Percentiles rank a stretch among this genome's conserved stretches.
phyloP scores from a whole-genome alignment of 305 asterid species.

The Caryopteris hybrid region DNA sequence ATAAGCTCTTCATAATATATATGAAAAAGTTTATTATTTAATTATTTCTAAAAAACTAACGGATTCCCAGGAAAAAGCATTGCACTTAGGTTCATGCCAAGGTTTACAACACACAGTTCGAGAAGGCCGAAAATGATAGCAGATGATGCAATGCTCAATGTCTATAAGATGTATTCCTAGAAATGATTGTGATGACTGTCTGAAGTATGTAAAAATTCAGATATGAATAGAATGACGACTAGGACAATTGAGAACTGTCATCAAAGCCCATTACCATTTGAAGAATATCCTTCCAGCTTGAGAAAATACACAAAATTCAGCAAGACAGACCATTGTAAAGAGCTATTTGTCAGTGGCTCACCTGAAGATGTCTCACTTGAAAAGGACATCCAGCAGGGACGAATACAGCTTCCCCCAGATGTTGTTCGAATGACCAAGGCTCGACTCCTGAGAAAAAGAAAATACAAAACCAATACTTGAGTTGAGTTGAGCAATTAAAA shows the following conservation, averaged over 20 bases:
- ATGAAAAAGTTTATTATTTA: background rate
- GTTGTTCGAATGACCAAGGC: constrained; percentile 94
- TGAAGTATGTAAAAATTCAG: background rate
- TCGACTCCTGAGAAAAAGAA: constrained; percentile 61
- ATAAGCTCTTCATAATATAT: background rate
- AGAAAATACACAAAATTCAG: background rate
- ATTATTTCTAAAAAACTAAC: background rate
- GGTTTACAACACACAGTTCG: background rate
- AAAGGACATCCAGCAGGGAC: constrained; percentile 95
- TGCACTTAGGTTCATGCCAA: background rate
- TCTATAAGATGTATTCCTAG: background rate
- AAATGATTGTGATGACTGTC: background rate
- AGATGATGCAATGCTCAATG: background rate
- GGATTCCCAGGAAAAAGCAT: background rate
- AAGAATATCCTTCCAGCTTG: background rate
- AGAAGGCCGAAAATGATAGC: background rate
- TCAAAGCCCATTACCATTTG: background rate
- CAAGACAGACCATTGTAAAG: background rate
- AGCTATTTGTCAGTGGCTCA: constrained; percentile 29
- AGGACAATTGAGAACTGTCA: background rate
- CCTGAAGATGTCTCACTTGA: constrained; percentile 93
- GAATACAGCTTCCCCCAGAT: constrained; percentile 79
- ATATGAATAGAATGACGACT: background rate
- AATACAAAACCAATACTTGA: background rate
- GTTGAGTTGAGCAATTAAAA: background rate